A percentile compares a stretch with the other conserved stretches of the same genome.
These are phyloP conservation scores for Fragilariopsis cylindrus DNA, from an alignment of 108 stramenopile species.

Conservation along the genomic window DNA sequence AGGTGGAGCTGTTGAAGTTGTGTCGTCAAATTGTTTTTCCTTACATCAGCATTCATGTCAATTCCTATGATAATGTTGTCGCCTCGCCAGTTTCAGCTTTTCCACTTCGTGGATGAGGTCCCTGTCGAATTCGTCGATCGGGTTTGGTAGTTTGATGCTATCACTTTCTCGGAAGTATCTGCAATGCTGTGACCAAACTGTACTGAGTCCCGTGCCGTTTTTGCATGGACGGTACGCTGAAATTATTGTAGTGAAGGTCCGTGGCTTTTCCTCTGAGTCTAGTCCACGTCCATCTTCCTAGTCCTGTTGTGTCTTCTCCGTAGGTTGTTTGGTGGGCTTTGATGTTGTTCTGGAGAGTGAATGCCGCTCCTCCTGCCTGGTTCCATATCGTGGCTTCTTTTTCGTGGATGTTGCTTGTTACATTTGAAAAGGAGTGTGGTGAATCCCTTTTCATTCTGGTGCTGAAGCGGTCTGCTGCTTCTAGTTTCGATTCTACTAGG, in stretches of 20 bases:
- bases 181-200: slow-evolving; percentile 4
- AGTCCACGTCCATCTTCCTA: slow-evolving; percentile 8
- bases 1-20: neutral
- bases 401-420: too few species aligned
- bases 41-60: neutral
- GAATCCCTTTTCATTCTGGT: too few species aligned
- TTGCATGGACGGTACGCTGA: slow-evolving; percentile 8
- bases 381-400: too few species aligned
- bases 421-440: too few species aligned
- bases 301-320: neutral
- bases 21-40: neutral
- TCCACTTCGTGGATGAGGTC: neutral
- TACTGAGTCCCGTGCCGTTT: neutral
- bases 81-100: neutral
- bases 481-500: too few species aligned
- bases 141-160: neutral
- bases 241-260: neutral
- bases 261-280: neutral
- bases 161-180: neutral
- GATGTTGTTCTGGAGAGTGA: too few species aligned
- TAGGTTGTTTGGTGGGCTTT: too few species aligned
- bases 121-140: neutral
- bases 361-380: too few species aligned
- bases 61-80: slow-evolving; percentile 9
- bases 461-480: too few species aligned